phyloP scores from a whole-genome alignment of 495 filamentous ascomycete genomes.

The Xylaria bambusicola region DNA sequence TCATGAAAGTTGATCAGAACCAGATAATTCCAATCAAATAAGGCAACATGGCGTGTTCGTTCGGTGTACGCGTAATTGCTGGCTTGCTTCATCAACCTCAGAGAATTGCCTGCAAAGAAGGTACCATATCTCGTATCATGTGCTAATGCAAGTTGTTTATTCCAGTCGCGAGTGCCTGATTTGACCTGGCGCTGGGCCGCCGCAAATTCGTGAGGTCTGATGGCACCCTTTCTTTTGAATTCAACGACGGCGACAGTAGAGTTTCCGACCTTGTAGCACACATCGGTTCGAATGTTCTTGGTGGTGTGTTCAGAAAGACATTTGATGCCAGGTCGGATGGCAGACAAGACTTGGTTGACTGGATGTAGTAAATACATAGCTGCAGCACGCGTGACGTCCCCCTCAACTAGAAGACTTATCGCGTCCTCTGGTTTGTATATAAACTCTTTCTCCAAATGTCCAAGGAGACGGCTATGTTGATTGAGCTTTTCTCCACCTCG shows the following conservation, averaged over 20 bases:
- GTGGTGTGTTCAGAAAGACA: background rate
- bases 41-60: background rate
- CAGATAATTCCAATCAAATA: conserved; percentile 6
- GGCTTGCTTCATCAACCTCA: background rate
- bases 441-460: background rate
- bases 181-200: background rate
- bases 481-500: background rate
- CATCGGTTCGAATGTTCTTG: background rate
- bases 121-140: background rate
- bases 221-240: background rate
- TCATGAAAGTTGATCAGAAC: background rate
- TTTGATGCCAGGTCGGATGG: background rate
- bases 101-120: background rate
- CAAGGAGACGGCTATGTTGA: too few relatives aligned
- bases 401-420: background rate
- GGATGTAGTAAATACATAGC: conserved; percentile 3
- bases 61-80: background rate
- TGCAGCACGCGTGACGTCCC: conserved; percentile 6
- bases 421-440: background rate
- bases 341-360: conserved; percentile 5
- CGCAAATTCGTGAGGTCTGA: background rate
- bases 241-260: background rate
- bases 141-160: too few relatives aligned
- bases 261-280: background rate
- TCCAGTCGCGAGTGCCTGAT: too few relatives aligned